Base-by-base conservation (phyloP, 768 basidiomycete genomes). In the Lactifluus echinatus region DNA sequence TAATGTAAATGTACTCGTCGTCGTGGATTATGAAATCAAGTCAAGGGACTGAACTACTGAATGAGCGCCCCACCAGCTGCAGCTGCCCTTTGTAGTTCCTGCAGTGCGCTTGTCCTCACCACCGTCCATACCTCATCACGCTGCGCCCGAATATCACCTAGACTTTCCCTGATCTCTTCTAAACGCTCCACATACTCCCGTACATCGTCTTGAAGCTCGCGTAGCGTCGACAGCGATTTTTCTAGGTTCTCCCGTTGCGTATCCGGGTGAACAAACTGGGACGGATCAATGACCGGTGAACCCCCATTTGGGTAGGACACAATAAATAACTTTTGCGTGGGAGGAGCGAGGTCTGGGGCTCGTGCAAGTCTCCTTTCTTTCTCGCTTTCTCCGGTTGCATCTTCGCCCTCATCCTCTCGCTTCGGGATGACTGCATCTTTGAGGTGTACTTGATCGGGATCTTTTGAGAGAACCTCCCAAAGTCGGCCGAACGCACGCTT, bases 111-210 rank as follows among this genome's bases (percentile, higher is more conserved):
- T 68, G 84, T 81, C 56, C 90, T 79, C 50, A 90, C 84, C 67
- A 83, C 69, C 56, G 82, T 78, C 91, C 91, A 93, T 19, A 93
- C 77, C 10, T 77, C 74, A 66, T 85, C 78, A 53, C 89, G 75
- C 66, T 90, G 87, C 2, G 79, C 78, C 53, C 83, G 74, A 29
- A 87, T 79, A 62, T 87, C 84, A 5, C 91, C 91, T 54, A 93
- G 68, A 2, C 82, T 82, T 63, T 93, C 89, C 52, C 91, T 72
- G 53, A 93, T 88, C 68, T 93, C 91, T 65, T 87, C 81, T 53
- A 93, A 70, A 26, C 90, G 79, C 66, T 92, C 90, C 5, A 87
- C 82, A 66, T 93, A 93, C 69, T 93, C 91, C 44, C 89, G 76
- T 5, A 86, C 87, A 64, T 93, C 91, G 65, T 93, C 91, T 63